Evolutionary conservation across 352 stramenopile species (phyloP).

Genomic region (Pythium graminicola): DNA sequence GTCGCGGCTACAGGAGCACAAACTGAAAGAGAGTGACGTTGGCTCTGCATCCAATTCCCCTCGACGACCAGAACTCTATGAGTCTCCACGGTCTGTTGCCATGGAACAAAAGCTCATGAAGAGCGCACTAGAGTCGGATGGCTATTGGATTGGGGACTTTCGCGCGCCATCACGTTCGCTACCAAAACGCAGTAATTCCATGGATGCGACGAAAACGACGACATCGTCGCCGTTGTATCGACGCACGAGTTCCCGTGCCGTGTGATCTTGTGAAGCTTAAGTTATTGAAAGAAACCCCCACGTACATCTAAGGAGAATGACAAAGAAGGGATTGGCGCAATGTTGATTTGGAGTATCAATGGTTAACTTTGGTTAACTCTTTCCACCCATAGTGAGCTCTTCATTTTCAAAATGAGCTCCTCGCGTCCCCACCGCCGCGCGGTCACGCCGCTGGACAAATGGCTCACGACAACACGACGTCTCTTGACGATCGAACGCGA

Average conservation of each 20-base stretch:
- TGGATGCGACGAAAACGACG: slow-evolving; percentile 19
- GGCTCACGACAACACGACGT: slow-evolving; percentile 36
- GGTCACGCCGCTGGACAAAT: slow-evolving; percentile 43
- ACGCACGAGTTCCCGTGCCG: background rate
- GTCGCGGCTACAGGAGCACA: slow-evolving; percentile 9
- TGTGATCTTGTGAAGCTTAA: too few relatives aligned
- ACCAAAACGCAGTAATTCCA: slow-evolving; percentile 21
- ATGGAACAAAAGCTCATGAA: slow-evolving; percentile 44
- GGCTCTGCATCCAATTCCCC: slow-evolving; percentile 15
- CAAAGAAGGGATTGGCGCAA: background rate
- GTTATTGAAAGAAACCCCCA: too few relatives aligned
- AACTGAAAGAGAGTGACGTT: background rate
- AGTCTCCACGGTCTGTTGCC: slow-evolving; percentile 22
- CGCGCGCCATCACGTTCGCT: slow-evolving; percentile 36
- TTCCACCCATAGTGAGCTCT: too few relatives aligned
- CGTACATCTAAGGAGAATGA: too few relatives aligned
- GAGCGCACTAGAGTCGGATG: slow-evolving; percentile 50
- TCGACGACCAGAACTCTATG: slow-evolving; percentile 25
- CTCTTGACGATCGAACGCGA: slow-evolving; percentile 57
- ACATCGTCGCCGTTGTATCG: slow-evolving; percentile 2
- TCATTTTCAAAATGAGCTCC: slow-evolving; percentile 20
- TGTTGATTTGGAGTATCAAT: background rate
- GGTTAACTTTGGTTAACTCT: too few relatives aligned
- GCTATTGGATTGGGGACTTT: slow-evolving; percentile 79
- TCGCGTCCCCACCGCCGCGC: background rate